Evolutionary conservation across 2,329 filamentous ascomycete species (phyloP).

Genomic region (Raffaelea albimanens): DNA sequence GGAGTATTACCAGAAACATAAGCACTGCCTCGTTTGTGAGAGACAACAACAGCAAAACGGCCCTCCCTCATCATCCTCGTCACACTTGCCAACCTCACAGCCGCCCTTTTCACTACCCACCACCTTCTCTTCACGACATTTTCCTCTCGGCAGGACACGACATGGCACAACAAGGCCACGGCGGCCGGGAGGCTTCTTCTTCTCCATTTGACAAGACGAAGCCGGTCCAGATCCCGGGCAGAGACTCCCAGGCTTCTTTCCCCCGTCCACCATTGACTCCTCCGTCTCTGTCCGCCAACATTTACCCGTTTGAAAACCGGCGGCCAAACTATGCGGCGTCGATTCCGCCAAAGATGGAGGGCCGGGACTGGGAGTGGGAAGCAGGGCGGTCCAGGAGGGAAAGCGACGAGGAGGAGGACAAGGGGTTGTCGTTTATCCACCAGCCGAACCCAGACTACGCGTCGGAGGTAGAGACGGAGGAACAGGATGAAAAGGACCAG

Average conservation of each 20-base stretch:
- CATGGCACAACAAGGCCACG: neutral
- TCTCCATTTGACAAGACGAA: no score
- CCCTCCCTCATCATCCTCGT: neutral
- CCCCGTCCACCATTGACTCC: constrained; percentile 40
- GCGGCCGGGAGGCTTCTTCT: no score
- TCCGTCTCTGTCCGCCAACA: constrained; percentile 30
- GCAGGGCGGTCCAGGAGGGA: neutral
- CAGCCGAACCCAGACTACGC: constrained; percentile 41
- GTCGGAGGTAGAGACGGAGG: neutral
- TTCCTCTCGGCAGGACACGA: constrained; percentile 5
- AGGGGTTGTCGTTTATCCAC: constrained; percentile 29
- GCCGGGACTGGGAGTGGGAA: neutral
- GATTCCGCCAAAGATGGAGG: constrained; percentile 23
- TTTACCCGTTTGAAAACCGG: constrained; percentile 34
- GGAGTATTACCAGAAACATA: neutral
- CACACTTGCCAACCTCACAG: neutral
- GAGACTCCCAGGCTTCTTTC: constrained; percentile 21
- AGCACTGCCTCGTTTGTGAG: constrained; percentile 1
- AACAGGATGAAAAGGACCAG: constrained; percentile 7
- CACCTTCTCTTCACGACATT: no score
- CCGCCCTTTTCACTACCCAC: neutral
- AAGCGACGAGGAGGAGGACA: neutral
- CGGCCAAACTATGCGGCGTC: constrained; percentile 23
- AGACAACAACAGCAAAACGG: no score
- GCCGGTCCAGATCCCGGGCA: no score